Evolutionary conservation across 164 flowering plant genomes (phyloP).

Genomic region (Annona cherimola): DNA sequence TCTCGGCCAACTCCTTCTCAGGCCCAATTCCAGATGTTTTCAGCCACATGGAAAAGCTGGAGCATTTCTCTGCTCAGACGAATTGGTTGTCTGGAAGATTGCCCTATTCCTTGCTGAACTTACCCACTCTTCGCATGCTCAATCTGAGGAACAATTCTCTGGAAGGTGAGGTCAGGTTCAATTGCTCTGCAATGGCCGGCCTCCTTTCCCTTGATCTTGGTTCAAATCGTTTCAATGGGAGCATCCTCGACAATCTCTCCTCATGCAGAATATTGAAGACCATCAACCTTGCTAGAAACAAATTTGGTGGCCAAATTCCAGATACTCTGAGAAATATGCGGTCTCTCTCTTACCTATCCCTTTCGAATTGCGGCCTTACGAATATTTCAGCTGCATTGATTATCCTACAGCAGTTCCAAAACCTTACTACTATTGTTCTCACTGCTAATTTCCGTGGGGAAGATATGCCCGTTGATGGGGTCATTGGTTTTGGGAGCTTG

Average conservation of each 20-base stretch:
- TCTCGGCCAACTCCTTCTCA: constrained; percentile 40
- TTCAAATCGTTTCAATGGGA: constrained; percentile 40
- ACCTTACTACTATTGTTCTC: constrained; percentile 48
- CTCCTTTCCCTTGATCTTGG: constrained; percentile 51
- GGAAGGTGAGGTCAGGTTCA: constrained; percentile 34
- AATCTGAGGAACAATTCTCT: constrained; percentile 58
- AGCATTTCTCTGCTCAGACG: constrained; percentile 33
- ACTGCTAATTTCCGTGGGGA: constrained; percentile 48
- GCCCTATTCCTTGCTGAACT: constrained; percentile 49
- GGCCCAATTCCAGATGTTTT: constrained; percentile 57
- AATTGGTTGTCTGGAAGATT: constrained; percentile 41
- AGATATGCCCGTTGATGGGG: constrained; percentile 38
- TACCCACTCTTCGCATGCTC: constrained; percentile 31
- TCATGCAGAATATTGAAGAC: constrained; percentile 31
- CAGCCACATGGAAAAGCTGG: constrained; percentile 19
- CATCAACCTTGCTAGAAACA: constrained; percentile 52
- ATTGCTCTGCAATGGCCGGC: constrained; percentile 46
- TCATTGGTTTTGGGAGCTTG: constrained; percentile 33
- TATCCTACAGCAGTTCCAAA: constrained; percentile 50
- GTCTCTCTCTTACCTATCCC: constrained; percentile 45
- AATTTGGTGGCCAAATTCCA: constrained; percentile 44
- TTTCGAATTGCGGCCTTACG: constrained; percentile 39
- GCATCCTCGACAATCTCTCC: constrained; percentile 52
- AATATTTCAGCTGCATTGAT: constrained; percentile 46
- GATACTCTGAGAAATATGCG: constrained; percentile 44